Evolutionary conservation across 768 basidiomycete genomes (phyloP).

Genomic region (Krasilnikovozyma curviuscula): DNA sequence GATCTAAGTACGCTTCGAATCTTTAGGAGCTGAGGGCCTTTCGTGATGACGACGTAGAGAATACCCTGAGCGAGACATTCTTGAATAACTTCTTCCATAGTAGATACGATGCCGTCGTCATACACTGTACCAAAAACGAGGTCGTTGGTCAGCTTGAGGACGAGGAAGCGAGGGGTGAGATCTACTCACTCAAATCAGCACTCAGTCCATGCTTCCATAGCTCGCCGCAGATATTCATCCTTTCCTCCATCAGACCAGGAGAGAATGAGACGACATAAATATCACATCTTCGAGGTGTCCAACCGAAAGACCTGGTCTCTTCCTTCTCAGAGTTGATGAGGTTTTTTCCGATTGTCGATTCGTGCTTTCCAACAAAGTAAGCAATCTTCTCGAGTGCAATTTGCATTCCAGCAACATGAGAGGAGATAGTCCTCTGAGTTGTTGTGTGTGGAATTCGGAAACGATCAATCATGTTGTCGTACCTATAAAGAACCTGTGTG

Average conservation of each 20-base stretch:
- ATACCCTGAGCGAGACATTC: constrained; percentile 20
- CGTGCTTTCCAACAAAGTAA: constrained; percentile 8
- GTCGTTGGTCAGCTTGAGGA: constrained; percentile 15
- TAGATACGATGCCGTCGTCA: too few relatives aligned
- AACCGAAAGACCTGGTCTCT: constrained; percentile 15
- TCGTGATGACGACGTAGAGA: constrained; percentile 14
- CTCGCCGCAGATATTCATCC: constrained; percentile 19
- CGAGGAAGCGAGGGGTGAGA: background rate
- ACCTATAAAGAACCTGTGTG: constrained; percentile 8
- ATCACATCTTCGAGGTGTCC: constrained; percentile 20
- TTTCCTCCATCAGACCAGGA: constrained; percentile 15
- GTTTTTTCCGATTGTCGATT: constrained; percentile 6
- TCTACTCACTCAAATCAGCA: constrained; percentile 16
- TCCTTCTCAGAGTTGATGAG: constrained; percentile 12
- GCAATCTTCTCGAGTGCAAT: constrained; percentile 9
- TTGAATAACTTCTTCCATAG: constrained; percentile 18
- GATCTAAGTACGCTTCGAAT: constrained; percentile 6
- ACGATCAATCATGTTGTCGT: constrained; percentile 20
- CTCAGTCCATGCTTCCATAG: constrained; percentile 19
- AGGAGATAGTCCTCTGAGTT: constrained; percentile 1
- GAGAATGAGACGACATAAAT: constrained; percentile 21
- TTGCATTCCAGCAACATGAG: constrained; percentile 10
- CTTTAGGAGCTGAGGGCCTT: constrained; percentile 8
- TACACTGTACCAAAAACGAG: constrained; percentile 13
- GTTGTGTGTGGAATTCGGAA: constrained; percentile 13